Base-by-base conservation (phyloP, 768 basidiomycete species). In the Rhizopogon sp. region DNA sequence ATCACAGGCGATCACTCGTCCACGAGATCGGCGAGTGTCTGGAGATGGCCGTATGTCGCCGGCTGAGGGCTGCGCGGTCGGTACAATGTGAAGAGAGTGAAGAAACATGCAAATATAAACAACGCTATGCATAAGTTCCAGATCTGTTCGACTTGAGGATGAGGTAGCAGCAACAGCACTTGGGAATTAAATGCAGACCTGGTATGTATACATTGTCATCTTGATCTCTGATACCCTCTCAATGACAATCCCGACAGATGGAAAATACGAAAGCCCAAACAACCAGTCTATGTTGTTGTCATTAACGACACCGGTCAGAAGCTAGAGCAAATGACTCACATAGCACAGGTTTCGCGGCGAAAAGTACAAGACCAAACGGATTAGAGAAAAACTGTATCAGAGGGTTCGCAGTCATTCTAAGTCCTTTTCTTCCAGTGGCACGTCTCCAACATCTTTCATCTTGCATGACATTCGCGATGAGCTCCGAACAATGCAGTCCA, bases 131-230 rank as follows among this genome's bases (percentile, higher is more conserved):
- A 54, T 25, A 66, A 64, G 49, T 70, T 70, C 6, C 70, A 50
- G 28, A 70, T 63, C 67, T 70, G 20, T 11, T 31, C 0, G 17
- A 20, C 6, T 5, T 47, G 9, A 29, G 14, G 20, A 3, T 20
- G 3, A 1, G 22, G 22, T 6, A 11, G 2, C 20, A 33, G 10
- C 11, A 6, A 11, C 11, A 13, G 35, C 16, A 7, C 58, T 39
- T 13, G 3, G 14, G 41, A 54, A 43, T 10, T 13, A 13, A 33
- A 6, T 33, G 17, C 31, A 1, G n/a, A 65, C 67, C 59, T 69
- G 68, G 28, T 64, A 47, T 3, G 67, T 61, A 59, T 58, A 68
- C 66, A 69, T 70, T 56, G 46, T 58, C 43, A 68, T 60, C 6
- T 52, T 25, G 25, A 25, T 25, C 25, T 25, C 25, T 25, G 25